phyloP scores from a whole-genome alignment of 371 early-diverging fungal species.

The Syncephalastrum sp. region DNA sequence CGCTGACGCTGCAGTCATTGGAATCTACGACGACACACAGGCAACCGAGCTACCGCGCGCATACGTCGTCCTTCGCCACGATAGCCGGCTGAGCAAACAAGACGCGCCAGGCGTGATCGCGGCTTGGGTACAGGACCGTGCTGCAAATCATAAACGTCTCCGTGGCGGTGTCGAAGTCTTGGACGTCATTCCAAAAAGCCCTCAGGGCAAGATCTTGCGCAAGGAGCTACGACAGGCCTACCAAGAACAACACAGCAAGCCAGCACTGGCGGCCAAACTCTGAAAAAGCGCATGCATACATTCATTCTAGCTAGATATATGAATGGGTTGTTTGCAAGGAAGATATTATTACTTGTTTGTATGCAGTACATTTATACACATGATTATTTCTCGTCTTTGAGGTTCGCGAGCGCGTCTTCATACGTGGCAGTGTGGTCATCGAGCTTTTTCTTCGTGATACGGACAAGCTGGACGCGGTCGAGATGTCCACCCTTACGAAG shows the following conservation, averaged over 20 bases:
- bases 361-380: too few relatives aligned
- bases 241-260: constrained; percentile 2
- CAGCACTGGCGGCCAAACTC: too few relatives aligned
- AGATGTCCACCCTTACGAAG: constrained; percentile 68
- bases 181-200: constrained; percentile 68
- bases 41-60: constrained; percentile 82
- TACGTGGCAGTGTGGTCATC: neutral
- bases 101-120: constrained; percentile 53
- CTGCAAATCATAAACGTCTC: constrained; percentile 73
- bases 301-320: too few relatives aligned
- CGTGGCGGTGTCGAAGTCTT: constrained; percentile 76
- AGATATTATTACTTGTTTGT: too few relatives aligned
- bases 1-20: constrained; percentile 74
- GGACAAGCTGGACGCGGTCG: constrained; percentile 49
- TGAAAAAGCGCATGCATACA: too few relatives aligned
- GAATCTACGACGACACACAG: constrained; percentile 42
- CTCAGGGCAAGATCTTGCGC: constrained; percentile 82
- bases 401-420: too few relatives aligned
- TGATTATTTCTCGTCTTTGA: too few relatives aligned
- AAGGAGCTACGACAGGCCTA: constrained; percentile 30
- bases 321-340: too few relatives aligned
- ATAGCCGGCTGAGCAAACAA: neutral
- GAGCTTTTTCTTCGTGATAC: constrained; percentile 39
- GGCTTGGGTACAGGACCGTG: constrained; percentile 57
- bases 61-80: constrained; percentile 59